A percentile compares a stretch with the other conserved stretches of the same genome.
These are phyloP conservation scores for Misopates orontium DNA, from an alignment of 257 asterid species.

Conservation along the genomic window DNA sequence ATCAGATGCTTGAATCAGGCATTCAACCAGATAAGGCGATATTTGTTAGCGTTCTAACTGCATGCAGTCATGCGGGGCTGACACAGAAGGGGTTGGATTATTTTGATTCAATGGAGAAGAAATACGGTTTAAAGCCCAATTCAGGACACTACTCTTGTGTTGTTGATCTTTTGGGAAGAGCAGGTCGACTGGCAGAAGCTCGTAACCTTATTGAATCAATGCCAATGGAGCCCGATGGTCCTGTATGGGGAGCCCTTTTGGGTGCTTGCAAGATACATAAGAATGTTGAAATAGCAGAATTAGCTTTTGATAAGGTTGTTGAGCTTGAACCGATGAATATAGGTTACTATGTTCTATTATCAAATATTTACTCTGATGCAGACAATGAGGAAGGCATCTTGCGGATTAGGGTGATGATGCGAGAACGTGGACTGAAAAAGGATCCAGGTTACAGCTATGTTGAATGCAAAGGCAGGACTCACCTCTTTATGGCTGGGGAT, in stretches of 20 bases:
- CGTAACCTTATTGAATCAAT: conserved; percentile 50
- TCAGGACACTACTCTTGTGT: conserved; percentile 79
- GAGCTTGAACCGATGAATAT: conserved; percentile 75
- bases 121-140: conserved; percentile 50
- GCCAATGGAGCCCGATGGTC: conserved; percentile 79
- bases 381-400: conserved; percentile 54
- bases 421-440: conserved; percentile 65
- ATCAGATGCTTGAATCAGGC: conserved; percentile 60
- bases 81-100: conserved; percentile 66
- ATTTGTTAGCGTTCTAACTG: conserved; percentile 67
- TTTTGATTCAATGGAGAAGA: conserved; percentile 61
- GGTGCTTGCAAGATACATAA: conserved; percentile 94
- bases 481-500: conserved; percentile 79
- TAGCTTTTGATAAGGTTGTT: conserved; percentile 68
- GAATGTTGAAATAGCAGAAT: conserved; percentile 64
- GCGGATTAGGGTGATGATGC: conserved; percentile 71
- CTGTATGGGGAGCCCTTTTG: conserved; percentile 95
- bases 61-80: conserved; percentile 91
- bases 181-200: conserved; percentile 74
- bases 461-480: conserved; percentile 57
- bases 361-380: conserved; percentile 64
- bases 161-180: conserved; percentile 86
- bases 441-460: conserved; percentile 88
- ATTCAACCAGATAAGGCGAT: conserved; percentile 67
- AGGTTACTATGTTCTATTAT: conserved; percentile 76